Base-by-base conservation (phyloP, 768 basidiomycete genomes). In the Pholiota molesta region DNA sequence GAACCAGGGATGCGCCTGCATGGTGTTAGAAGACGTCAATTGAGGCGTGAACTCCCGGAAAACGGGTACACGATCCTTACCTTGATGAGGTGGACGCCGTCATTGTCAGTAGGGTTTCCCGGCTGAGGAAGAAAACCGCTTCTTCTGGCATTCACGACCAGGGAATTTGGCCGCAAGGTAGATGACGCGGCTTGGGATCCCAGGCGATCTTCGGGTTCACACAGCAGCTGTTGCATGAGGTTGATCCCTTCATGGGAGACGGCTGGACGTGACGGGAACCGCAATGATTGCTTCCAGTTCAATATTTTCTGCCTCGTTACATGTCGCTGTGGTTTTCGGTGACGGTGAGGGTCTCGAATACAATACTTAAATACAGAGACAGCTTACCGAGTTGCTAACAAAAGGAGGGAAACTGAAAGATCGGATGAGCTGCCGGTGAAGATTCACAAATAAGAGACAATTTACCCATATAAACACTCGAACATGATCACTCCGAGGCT, bases 401-500 rank as follows among this genome's bases (percentile, higher is more conserved):
- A 99, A 99, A 1, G 96, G 95, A 31, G 96, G 96, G 76, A 91
- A 97, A 44, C 95, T 96, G 60, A 40, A 59, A 44, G 40, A 65
- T 57, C 42, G 62, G 57, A 26, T 58, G 57, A 58, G 47, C 52
- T 26, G 52, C 57, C 54, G 40, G 52, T 55, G 56, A 44, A 55
- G 62, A 53, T 60, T 52, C 53, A 31, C 61, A 58, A 65, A 53
- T 57, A 68, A 57, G 52, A 62, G 55, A 59, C 72, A 62, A 80
- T 87, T 65, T 73, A 93, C 91, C 92, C 93, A 69, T 95, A 96
- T 73, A 97, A 80, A 73, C 93, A 95, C 75, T 98, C 95, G 70
- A 90, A 98, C 88, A 95, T 92, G 73, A 99, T 98, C 58, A 97
- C 91, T 13, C 95, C 96, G 51, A 98, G 84, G 77, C 92, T 94